Percentiles rank a stretch among this genome's conserved stretches.
Conservation (phyloP, 805 yeast genomes). For the Nakazawaea laoshanensis region DNA sequence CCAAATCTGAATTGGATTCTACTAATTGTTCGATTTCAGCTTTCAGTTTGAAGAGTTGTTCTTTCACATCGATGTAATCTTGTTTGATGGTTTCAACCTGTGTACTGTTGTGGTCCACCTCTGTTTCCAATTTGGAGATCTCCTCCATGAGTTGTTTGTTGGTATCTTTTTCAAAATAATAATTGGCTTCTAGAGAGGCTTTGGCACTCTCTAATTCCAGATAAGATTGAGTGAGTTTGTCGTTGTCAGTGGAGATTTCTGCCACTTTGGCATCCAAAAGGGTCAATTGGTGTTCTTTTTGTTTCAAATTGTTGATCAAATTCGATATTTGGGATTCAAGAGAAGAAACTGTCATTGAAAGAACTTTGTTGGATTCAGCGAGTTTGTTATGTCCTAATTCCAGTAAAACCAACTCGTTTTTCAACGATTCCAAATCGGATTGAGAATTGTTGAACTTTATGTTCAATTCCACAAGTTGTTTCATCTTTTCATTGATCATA, state of each 20-base stretch:
- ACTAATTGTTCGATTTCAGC: no score
- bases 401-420: conserved; percentile 8
- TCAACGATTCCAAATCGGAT: conserved; percentile 3
- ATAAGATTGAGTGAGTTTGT: no score
- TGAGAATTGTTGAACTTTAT: conserved; percentile 8
- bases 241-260: no score
- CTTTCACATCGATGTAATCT: conserved; percentile 18
- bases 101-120: conserved; percentile 3
- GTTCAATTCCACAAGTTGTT: conserved; percentile 6
- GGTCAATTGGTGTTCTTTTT: conserved; percentile 11
- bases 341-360: conserved; percentile 13
- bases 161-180: conserved; percentile 10
- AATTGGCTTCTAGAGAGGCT: conserved; percentile 1
- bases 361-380: conserved; percentile 12
- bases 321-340: conserved; percentile 11
- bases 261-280: conserved; percentile 13
- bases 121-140: conserved; percentile 13
- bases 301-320: conserved; percentile 11
- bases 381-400: conserved; percentile 12
- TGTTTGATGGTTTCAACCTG: conserved; percentile 4
- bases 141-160: conserved; percentile 11
- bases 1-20: no score
- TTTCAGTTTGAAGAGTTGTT: neutral
- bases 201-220: no score
- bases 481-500: conserved; percentile 12